Base-by-base conservation (phyloP, 768 basidiomycete species). In the Mycena albidolilacea region DNA sequence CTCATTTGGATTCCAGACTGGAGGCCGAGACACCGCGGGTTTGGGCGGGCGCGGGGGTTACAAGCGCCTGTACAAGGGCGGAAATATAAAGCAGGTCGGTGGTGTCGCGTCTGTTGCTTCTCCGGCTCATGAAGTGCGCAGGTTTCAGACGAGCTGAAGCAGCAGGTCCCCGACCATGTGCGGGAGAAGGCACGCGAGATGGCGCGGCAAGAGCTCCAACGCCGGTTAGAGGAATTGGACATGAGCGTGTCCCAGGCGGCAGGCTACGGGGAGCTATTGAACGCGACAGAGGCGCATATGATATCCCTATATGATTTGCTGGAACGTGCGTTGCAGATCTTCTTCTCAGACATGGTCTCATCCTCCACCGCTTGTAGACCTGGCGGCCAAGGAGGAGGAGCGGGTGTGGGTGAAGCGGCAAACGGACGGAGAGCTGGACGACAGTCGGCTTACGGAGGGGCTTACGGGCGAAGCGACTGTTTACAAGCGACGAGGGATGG, bases 331-430 rank as follows among this genome's bases (percentile, higher is more conserved):
- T 80, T n/a, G 61, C 30, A 5, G 77, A n/a, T 52, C 59, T n/a
- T 37, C 19, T 21, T 48, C 43, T 50, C 23, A 43, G 14, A 37
- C n/a, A 52, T 59, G 43, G 30, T 3, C 52, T 70, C 41, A 68
- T 35, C 6, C 37, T 10, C 19, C 9, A 54, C 11, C 37, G 12
- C 30, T 23, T 57, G 14, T 75, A 92, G 91, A 92, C 78, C 86
- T 93, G 21, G 86, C 91, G 15, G 90, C 91, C 0, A 91, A 88
- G 70, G 91, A 92, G 75, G 91, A 92, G 76, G 91, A 92, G 73
- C 87, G 91, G 14, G 87, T 93, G 2, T 93, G 91, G 91, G 82
- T 92, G 17, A 93, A 92, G 77, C 87, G 91, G 2, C 91, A 92
- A 80, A 91, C 89, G 1, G 91, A 93, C 76, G 91, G 91, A 46